Evolutionary conservation across 352 stramenopile genomes (phyloP), one percentile per base, ranked within the genome.

Genomic region (Globisporangium spiculum): DNA sequence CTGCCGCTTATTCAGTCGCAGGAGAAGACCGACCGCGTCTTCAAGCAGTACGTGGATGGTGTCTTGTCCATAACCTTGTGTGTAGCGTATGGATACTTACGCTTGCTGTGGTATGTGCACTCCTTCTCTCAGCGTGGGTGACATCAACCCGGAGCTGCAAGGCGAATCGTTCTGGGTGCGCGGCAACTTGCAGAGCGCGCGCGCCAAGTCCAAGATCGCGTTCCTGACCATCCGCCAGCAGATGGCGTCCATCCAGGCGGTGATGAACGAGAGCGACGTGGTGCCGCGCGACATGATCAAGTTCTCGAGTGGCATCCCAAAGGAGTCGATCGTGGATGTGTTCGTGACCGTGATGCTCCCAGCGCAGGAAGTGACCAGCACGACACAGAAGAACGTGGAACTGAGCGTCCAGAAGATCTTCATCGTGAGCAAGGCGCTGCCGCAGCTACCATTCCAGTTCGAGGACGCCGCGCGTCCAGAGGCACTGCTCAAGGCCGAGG

Each of bases 201-300:
- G 96, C 60, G 89, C 87, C 73, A 96, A 97, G 74, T 91, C 93
- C 57, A 98, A 98, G 75, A 93, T 97, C 69, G 89, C 89, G 30
- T 99, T 99, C 79, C 81, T 99, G 38, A 96, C 99, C 18, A 75
- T 99, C 63, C 94, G 98, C 41, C 93, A 99, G 79, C 82, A 94
- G 70, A 93, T 96, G 46, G 94, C 97, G 71, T 99, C 97, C 12
- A 97, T 99, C 63, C 98, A 99, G 82, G 97, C 71, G 55, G 87
- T 97, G 38, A 60, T 97, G 38, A 81, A 83, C 59, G 86, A 96
- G 74, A 93, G 96, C 77, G 91, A 95, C 73, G 86, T 89, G 41
- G 85, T 95, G 44, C 87, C 92, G 30, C 93, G 97, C 64, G 94
- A 94, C 67, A 99, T 99, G 96, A 93, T 99, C 69, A 98, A 98